Evolutionary conservation across 1,284 basidiomycete species (phyloP), one percentile per base, ranked within the genome.

Genomic region (Ganoderma leucocontextum): DNA sequence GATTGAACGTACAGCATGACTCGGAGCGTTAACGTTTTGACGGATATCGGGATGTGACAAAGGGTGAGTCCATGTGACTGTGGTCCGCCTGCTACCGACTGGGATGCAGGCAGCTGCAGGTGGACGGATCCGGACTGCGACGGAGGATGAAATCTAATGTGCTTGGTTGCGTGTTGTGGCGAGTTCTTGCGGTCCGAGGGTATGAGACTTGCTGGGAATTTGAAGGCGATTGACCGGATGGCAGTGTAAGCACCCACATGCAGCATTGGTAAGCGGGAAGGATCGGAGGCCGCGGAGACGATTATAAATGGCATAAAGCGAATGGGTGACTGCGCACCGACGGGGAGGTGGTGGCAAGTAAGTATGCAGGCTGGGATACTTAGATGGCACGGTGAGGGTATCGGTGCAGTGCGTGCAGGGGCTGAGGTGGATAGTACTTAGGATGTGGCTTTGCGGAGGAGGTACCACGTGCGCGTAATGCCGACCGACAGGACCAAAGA

Each of bases 231-330:
- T 41, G 61, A 58, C 55, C 64, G 64, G 42, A 29, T 42, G 25
- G 59, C 61, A 36, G 64, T 72, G 70, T 72, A 67, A 72, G 70
- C 70, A 65, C 47, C 44, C 52, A 38, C 63, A 25, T 53, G 29
- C 38, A 60, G 58, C 59, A 72, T 72, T 72, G 68, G 68, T 72
- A 60, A 72, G 70, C 70, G 64, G 55, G 41, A 63, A 44, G 38
- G 33, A 8, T 66, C 70, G 63, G 67, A 59, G 58, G 39, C 65
- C 63, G 67, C 55, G 47, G 67, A 60, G 63, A 66, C 29, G 19
- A 60, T 57, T 57, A 49, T 33, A n/a, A 62, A 66, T 64, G 65
- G 55, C 47, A 42, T 47, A 22, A 41, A 36, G 22, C 41, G 52
- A n/a, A 17, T n/a, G 38, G 57, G n/a, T 59, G 57, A 39, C n/a